These are phyloP conservation scores for Mycena haematopus DNA, from an alignment of 768 basidiomycete species.

Conservation along the genomic window DNA sequence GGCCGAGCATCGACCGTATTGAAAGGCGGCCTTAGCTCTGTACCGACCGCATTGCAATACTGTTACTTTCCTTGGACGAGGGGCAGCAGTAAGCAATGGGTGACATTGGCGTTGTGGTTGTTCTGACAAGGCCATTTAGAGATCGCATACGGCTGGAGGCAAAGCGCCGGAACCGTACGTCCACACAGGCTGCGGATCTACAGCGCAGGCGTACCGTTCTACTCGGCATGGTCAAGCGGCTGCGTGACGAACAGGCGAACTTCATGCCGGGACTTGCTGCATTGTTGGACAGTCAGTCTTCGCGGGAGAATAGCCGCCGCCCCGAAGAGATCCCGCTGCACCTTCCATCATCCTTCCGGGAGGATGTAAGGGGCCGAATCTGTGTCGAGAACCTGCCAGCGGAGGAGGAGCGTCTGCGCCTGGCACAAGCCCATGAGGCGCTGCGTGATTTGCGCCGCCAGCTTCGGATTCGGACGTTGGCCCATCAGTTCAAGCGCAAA, in stretches of 20 bases:
- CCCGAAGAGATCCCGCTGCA: slow-evolving; percentile 29
- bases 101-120: too few relatives aligned
- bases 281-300: not conserved
- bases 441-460: too few relatives aligned
- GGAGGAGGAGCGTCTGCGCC: slow-evolving; percentile 32
- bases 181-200: slow-evolving; percentile 2
- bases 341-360: slow-evolving; percentile 31
- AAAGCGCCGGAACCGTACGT: not conserved
- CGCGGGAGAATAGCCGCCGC: not conserved
- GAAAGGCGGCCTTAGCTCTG: too few relatives aligned
- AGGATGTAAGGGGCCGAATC: not conserved
- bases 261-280: slow-evolving; percentile 12
- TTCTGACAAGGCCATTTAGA: too few relatives aligned
- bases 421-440: slow-evolving; percentile 24
- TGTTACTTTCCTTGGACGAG: too few relatives aligned
- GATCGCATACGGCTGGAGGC: slow-evolving; percentile 7
- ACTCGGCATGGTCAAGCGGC: not conserved
- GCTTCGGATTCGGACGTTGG: too few relatives aligned
- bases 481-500: too few relatives aligned
- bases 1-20: too few relatives aligned
- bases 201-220: slow-evolving; percentile 6
- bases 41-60: too few relatives aligned
- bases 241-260: slow-evolving; percentile 11
- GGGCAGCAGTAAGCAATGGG: too few relatives aligned
- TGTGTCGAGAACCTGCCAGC: slow-evolving; percentile 26